phyloP scores from a whole-genome alignment of 78 protist genomes.

The Cavenderia fasciculata region DNA sequence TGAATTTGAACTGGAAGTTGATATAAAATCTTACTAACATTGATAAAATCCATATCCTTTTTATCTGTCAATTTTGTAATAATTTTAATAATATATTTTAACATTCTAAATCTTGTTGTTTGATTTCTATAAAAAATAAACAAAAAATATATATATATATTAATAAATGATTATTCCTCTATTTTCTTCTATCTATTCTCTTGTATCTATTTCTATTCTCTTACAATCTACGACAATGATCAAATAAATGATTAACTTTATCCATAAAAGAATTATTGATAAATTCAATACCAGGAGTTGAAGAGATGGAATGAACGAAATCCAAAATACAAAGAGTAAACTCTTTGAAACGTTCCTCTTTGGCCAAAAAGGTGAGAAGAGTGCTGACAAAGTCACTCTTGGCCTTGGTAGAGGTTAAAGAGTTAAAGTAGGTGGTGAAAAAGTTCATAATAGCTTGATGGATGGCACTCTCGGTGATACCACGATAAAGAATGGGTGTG shows the following conservation, averaged over 20 bases:
- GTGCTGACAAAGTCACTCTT: background rate
- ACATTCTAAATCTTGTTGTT: background rate
- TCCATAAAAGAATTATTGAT: background rate
- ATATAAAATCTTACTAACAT: slow-evolving; percentile 6
- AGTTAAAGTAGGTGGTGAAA: slow-evolving; percentile 2
- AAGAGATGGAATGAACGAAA: too few species aligned
- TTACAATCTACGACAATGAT: slow-evolving; percentile 1
- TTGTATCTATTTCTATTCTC: too few species aligned
- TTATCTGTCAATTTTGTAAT: background rate
- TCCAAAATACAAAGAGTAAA: background rate
- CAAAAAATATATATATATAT: background rate
- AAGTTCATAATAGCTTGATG: background rate
- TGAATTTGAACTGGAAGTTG: slow-evolving; percentile 33
- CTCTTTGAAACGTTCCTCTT: background rate
- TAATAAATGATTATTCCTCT: too few species aligned
- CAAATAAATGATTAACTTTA: background rate
- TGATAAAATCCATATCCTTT: background rate
- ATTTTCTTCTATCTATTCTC: too few species aligned
- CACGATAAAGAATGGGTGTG: slow-evolving; percentile 18
- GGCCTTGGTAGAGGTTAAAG: background rate
- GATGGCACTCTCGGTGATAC: slow-evolving; percentile 26
- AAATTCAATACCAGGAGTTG: too few species aligned
- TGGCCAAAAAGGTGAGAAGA: background rate
- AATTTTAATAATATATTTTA: slow-evolving; percentile 18
- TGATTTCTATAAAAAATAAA: slow-evolving; percentile 5